phyloP scores from a whole-genome alignment of 495 filamentous ascomycete genomes.

The Penicillium macrosclerotiorum region DNA sequence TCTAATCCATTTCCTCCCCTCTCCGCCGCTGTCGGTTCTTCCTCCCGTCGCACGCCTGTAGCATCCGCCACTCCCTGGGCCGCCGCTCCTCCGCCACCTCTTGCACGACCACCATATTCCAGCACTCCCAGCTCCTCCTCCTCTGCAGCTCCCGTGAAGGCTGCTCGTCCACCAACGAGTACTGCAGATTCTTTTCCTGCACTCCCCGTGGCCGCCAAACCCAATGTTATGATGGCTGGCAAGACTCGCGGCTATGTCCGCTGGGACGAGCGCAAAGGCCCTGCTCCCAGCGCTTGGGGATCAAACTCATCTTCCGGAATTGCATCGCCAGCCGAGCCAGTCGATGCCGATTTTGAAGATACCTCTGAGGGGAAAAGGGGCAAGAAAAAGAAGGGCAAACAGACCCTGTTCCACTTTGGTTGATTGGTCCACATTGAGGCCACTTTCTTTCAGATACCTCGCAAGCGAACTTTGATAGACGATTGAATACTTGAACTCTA shows the following conservation, averaged over 20 bases:
- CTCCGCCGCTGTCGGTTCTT: conserved; percentile 38
- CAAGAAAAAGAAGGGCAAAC: conserved; percentile 77
- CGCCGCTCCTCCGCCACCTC: conserved; percentile 28
- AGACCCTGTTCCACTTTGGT: conserved; percentile 63
- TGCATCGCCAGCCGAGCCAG: conserved; percentile 25
- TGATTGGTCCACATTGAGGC: conserved; percentile 19
- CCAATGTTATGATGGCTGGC: conserved; percentile 75
- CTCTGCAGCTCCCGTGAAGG: conserved; percentile 20
- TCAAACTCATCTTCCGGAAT: conserved; percentile 22
- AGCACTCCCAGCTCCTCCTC: conserved; percentile 25
- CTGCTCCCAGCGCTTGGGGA: conserved; percentile 48
- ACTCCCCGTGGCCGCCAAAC: conserved; percentile 74
- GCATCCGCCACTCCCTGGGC: conserved; percentile 52
- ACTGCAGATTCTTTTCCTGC: conserved; percentile 67
- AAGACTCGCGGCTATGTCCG: conserved; percentile 70
- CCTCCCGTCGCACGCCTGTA: conserved; percentile 25
- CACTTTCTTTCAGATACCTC: not conserved
- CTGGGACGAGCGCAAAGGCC: conserved; percentile 54
- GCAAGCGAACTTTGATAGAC: conserved; percentile 3
- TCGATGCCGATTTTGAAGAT: conserved; percentile 30
- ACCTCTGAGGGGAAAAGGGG: conserved; percentile 61
- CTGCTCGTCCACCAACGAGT: conserved; percentile 5
- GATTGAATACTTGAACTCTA: not conserved
- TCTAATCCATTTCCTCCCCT: conserved; percentile 48
- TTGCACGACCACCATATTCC: conserved; percentile 28